Evolutionary conservation across 345 rosid species (phyloP), one percentile per base, ranked within the genome.

Genomic region (Orychophragmus violaceus): DNA sequence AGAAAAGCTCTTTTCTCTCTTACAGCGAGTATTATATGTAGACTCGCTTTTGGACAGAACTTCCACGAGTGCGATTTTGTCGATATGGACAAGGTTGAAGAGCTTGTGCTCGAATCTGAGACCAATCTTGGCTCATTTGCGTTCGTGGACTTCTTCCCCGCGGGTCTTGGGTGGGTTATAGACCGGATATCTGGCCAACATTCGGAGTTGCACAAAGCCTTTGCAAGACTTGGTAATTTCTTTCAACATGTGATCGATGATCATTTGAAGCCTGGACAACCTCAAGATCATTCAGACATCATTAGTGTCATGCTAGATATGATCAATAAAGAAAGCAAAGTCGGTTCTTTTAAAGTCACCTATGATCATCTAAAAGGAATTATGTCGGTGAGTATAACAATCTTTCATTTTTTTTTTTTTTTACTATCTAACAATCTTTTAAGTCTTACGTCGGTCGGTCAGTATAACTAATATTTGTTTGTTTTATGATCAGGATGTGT

Each of bases 221-320:
- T 44, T 44, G 49, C 22, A 44, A 44, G 49, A 44, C 49, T 44
- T 17, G 8, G 49, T 0, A 44, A 44, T 17, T 44, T 44, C 23
- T 44, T 44, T 3, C 22, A 44, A 44, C 49, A 44, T 44, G 49
- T 66, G 17, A 75, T 84, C 4, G 74, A 81, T 56, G 81, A 82
- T 25, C 92, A 83, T 62, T 67, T 79, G 22, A 75, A 78, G 19
- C n/a, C 64, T 0, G 64, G 54, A 4, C 69, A 74, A 39, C 11
- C 30, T 8, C 12, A 59, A 14, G 59, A 46, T 1, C 71, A 74
- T 0, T 62, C 77, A 33, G 85, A 80, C 68, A 63, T 84, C 35
- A 61, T 82, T n/a, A 76, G 81, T 25, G 82, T 82, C 49, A 66
- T 82, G 75, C 42, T 80, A 7, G 45, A 57, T 22, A 61, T 70